Evolutionary conservation across 2,329 filamentous ascomycete genomes (phyloP), one percentile per base, ranked within the genome.

Genomic region (Lithohypha guttulata): DNA sequence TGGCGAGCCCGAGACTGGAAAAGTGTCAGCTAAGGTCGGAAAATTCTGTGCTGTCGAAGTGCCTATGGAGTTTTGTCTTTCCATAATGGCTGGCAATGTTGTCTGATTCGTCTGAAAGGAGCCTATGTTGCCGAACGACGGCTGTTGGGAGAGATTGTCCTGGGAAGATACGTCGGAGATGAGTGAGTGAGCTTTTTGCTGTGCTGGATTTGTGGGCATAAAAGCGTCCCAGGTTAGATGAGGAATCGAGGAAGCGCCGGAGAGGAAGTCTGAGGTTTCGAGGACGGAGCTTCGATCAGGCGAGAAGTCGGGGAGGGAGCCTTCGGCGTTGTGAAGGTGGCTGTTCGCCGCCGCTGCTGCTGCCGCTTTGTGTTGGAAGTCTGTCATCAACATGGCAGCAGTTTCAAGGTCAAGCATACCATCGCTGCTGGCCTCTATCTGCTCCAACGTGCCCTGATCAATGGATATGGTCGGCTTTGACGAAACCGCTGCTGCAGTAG

Each of bases 311-410:
- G 82, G 78, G 55, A 66, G 59, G 38, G 63, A 60, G 37, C 60
- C 48, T 45, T 58, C 61, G 49, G 61, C 63, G 52, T 70, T 64
- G 46, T 68, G 60, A 42, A 60, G 53, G 61, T 69, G 60, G 62
- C 59, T 66, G 49, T 65, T 64, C 54, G 61, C 60, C 56, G 71
- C 69, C 51, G 77, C 77, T 43, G 75, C 79, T 64, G 87, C 89
- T 64, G 87, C 89, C 55, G 79, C 87, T 70, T 95, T 95, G 69
- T 95, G 86, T 66, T 94, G 89, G 59, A 96, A 81, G 66, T 96
- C 87, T 59, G 89, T 91, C 69, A 98, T 93, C 61, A 98, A 77
- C 85, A 96, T 95, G 52, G 91, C 91, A 52, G 91, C 91, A 54
- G 89, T 86, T 71, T 98, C 89, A 56, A 95, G 82, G 60, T 95